Evolutionary conservation across 306 rosid genomes (phyloP).

Genomic region (Lotus japonicus): DNA sequence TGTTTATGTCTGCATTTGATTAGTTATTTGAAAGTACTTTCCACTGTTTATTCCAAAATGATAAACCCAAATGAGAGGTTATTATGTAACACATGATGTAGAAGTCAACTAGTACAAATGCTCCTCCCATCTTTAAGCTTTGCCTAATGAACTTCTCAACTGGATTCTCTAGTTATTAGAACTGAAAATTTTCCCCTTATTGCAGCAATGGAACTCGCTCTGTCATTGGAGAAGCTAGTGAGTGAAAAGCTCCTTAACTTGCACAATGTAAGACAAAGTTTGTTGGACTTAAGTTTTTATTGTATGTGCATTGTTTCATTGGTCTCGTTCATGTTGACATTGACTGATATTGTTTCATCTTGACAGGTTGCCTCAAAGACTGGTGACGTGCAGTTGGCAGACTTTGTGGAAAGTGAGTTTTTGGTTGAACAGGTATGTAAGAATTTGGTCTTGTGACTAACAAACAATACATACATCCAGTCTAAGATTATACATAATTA

Average conservation of each 20-base stretch:
- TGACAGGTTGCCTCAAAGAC: slow-evolving; percentile 61
- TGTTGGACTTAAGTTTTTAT: background rate
- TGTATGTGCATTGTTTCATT: background rate
- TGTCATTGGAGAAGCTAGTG: slow-evolving; percentile 84
- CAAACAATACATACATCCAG: too few species aligned
- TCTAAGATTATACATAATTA: background rate
- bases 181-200: background rate
- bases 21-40: background rate
- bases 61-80: background rate
- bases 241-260: slow-evolving; percentile 77
- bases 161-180: background rate
- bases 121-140: background rate
- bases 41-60: background rate
- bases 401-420: slow-evolving; percentile 67
- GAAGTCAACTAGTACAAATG: background rate
- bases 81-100: background rate
- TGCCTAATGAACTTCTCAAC: background rate
- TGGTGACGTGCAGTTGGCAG: slow-evolving; percentile 65
- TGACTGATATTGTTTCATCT: background rate
- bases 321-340: background rate
- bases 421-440: slow-evolving; percentile 73
- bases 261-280: slow-evolving; percentile 44
- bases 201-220: slow-evolving; percentile 91
- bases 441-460: background rate
- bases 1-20: background rate